Percentiles rank a stretch among this genome's conserved stretches.
Evolutionary conservation across 768 basidiomycete genomes (phyloP).

Genomic region (Dioszegia hungarica): DNA sequence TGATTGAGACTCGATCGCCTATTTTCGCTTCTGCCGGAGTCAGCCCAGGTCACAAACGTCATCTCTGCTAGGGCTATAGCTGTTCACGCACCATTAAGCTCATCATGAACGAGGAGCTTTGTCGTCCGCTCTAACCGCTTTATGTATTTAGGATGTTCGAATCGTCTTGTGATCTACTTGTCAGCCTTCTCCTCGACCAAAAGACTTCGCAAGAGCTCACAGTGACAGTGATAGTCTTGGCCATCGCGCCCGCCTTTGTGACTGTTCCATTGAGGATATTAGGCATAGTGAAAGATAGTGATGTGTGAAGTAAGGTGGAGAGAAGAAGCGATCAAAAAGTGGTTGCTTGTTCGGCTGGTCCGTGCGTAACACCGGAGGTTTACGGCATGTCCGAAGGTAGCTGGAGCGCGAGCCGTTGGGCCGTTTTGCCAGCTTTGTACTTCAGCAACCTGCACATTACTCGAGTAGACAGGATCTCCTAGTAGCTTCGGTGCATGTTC

Average conservation of each 20-base stretch:
- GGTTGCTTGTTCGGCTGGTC: too few species aligned
- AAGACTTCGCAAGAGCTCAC: conserved; percentile 12
- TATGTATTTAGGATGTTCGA: conserved; percentile 41
- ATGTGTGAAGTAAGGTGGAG: background rate
- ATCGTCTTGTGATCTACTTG: conserved; percentile 27
- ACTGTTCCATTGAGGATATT: conserved; percentile 40
- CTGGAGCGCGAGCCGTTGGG: too few species aligned
- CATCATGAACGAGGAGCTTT: conserved; percentile 44
- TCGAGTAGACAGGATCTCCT: too few species aligned
- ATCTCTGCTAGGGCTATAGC: too few species aligned
- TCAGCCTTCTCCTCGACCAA: background rate
- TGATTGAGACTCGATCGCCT: conserved; percentile 39
- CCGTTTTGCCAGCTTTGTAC: too few species aligned
- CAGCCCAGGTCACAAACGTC: background rate
- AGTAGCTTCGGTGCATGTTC: too few species aligned
- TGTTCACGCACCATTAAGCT: conserved; percentile 39
- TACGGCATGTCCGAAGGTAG: too few species aligned
- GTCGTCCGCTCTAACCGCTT: conserved; percentile 17
- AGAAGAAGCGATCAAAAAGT: too few species aligned
- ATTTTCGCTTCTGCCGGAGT: conserved; percentile 24
- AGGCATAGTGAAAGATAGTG: conserved; percentile 14
- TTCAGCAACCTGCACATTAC: too few species aligned
- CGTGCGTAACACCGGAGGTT: too few species aligned
- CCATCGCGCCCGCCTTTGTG: conserved; percentile 43
- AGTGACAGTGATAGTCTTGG: conserved; percentile 45